Conservation (phyloP, 768 basidiomycete genomes). For the Cyclocybe cylindracea region DNA sequence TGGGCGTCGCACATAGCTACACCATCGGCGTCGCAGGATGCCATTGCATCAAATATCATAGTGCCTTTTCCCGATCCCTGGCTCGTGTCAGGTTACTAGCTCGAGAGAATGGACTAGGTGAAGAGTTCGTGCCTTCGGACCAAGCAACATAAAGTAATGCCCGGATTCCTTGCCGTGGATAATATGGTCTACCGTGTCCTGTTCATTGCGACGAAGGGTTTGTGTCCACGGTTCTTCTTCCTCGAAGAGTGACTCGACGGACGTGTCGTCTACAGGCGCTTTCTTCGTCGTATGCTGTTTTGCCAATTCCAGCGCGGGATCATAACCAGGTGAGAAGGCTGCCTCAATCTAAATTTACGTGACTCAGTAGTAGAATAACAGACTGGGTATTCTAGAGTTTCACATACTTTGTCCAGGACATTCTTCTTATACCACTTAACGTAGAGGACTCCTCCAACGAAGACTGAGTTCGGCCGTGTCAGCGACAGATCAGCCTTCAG, state of each 20-base stretch:
- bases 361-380: slow-evolving; percentile 1
- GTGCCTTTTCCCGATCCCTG: slow-evolving; percentile 83
- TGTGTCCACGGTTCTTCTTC: slow-evolving; percentile 50
- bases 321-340: slow-evolving; percentile 80
- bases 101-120: neutral
- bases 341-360: slow-evolving; percentile 59
- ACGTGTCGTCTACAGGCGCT: slow-evolving; percentile 28
- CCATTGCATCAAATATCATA: slow-evolving; percentile 84
- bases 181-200: slow-evolving; percentile 75
- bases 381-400: neutral
- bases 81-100: slow-evolving; percentile 3
- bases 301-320: slow-evolving; percentile 77
- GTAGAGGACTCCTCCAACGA: slow-evolving; percentile 73
- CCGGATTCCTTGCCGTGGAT: slow-evolving; percentile 72
- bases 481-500: neutral
- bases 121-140: slow-evolving; percentile 59
- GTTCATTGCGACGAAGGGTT: slow-evolving; percentile 72
- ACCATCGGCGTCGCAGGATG: slow-evolving; percentile 64
- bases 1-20: slow-evolving; percentile 82
- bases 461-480: slow-evolving; percentile 38
- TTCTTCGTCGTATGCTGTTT: slow-evolving; percentile 42
- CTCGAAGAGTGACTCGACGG: slow-evolving; percentile 19
- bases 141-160: slow-evolving; percentile 76
- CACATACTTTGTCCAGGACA: slow-evolving; percentile 74
- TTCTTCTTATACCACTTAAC: slow-evolving; percentile 81